Base-by-base conservation (phyloP, 495 filamentous ascomycete species). In the Xylaria longipes region DNA sequence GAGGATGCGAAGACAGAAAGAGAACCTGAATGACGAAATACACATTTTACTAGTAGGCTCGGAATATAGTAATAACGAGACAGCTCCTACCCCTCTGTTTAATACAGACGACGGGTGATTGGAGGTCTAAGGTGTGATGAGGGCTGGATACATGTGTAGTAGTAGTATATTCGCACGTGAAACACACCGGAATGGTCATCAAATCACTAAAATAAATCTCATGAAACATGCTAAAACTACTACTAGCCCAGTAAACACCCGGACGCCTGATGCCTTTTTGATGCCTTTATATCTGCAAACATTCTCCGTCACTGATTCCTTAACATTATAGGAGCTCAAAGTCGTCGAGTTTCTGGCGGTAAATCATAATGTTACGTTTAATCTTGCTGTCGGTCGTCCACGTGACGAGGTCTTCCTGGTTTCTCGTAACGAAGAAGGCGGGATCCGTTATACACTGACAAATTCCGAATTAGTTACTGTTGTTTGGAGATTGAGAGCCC, bases 321-420 rank as follows among this genome's bases (percentile, higher is more conserved):
- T 12, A 12, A 33, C 3, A 35, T 48, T 70, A 97, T 74, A 97
- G 83, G 75, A 97, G 84, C 85, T 98, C 97, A 78, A 95, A 98
- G 82, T 99, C 96, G 84, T 99, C 96, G 83, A 97, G 79, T 83
- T 97, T 94, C 81, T 97, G 93, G 70, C 94, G 89, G 79, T 98
- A 99, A 78, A 90, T 91, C 89, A 97, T 88, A 69, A 98, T 95
- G 75, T 91, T 95, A 77, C 91, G 87, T 90, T 96, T 97, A 83
- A 98, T 97, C 92, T 97, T 98, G 80, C 92, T 95, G 64, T 91
- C 92, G 74, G 97, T 93, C 37, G 95, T 93, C 96, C 96, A 99
- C 5, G 96, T 98, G 31, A 99, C 92, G 70, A 95, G 98, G 81
- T 99, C 96, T 83, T 98, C 96, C 90, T 97, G 92, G 75, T 90